Evolutionary conservation across 2,329 filamentous ascomycete genomes (phyloP).

Genomic region (Dothidotthia symphoricarpi): DNA sequence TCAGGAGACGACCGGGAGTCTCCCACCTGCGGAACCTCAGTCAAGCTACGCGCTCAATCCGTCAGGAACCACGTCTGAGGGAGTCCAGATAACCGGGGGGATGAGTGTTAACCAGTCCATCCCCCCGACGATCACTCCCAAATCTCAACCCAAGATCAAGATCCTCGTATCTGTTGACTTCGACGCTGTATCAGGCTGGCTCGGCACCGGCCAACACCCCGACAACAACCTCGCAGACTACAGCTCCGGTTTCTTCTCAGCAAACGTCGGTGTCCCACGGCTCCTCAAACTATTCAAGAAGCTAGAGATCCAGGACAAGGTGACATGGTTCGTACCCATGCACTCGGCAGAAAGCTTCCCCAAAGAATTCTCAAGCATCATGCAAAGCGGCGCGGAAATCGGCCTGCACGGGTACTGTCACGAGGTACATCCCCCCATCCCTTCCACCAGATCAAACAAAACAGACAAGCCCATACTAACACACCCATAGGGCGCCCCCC

Average conservation of each 20-base stretch:
- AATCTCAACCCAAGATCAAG: conserved; percentile 36
- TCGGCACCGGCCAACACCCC: conserved; percentile 56
- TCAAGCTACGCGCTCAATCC: no score
- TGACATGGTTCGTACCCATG: conserved; percentile 62
- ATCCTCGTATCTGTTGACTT: conserved; percentile 51
- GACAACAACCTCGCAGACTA: conserved; percentile 58
- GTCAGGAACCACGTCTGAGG: no score
- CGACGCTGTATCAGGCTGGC: conserved; percentile 60
- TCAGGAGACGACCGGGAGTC: conserved; percentile 1
- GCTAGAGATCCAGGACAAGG: conserved; percentile 51
- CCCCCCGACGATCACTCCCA: background rate
- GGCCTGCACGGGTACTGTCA: conserved; percentile 53
- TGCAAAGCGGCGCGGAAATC: conserved; percentile 55
- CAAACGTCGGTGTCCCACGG: conserved; percentile 56
- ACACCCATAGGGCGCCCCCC: conserved; percentile 31
- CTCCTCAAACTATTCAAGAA: conserved; percentile 56
- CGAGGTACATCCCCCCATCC: conserved; percentile 32
- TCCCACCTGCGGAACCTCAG: no score
- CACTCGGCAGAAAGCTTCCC: conserved; percentile 61
- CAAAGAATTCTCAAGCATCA: conserved; percentile 49
- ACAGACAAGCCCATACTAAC: conserved; percentile 1
- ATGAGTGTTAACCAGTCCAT: no score
- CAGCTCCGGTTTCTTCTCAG: conserved; percentile 56
- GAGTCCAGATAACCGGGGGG: no score
- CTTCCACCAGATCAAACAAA: background rate